Conservation (phyloP, 2,329 filamentous ascomycete genomes). For the Xylariaceae sp. region DNA sequence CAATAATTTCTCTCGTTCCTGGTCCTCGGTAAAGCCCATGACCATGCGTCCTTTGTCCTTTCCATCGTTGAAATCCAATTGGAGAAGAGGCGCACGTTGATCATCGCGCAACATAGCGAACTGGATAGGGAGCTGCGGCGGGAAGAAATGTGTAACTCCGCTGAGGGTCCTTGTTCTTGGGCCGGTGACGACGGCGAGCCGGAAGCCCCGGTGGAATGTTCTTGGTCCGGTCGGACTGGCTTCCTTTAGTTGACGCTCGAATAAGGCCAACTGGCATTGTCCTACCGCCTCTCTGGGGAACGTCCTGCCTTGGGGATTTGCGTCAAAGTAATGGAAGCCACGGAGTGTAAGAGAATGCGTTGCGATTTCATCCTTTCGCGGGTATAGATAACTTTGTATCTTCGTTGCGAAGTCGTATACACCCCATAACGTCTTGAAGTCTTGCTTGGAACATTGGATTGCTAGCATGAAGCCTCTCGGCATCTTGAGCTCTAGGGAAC, state of each 20-base stretch:
- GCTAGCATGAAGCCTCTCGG: slow-evolving; percentile 76
- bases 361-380: slow-evolving; percentile 68
- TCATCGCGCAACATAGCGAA: slow-evolving; percentile 79
- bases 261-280: slow-evolving; percentile 73
- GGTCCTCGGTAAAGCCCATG: slow-evolving; percentile 74
- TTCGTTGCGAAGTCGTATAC: slow-evolving; percentile 85
- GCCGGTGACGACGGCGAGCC: slow-evolving; percentile 77
- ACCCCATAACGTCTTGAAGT: slow-evolving; percentile 78
- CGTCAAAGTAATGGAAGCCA: slow-evolving; percentile 81
- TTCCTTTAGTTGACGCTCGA: slow-evolving; percentile 70
- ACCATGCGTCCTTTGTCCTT: slow-evolving; percentile 71
- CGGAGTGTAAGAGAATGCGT: slow-evolving; percentile 71
- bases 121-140: slow-evolving; percentile 68
- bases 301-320: slow-evolving; percentile 65
- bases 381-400: slow-evolving; percentile 71
- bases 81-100: slow-evolving; percentile 67
- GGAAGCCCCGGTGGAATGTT: slow-evolving; percentile 76
- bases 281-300: slow-evolving; percentile 77
- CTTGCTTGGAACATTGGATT: slow-evolving; percentile 72
- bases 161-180: slow-evolving; percentile 77
- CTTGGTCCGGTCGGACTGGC: slow-evolving; percentile 73
- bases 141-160: slow-evolving; percentile 71
- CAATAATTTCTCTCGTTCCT: slow-evolving; percentile 72
- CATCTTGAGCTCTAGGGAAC: slow-evolving; percentile 68
- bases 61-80: slow-evolving; percentile 70